Conservation (phyloP, 2,329 filamentous ascomycete species). For the Lachnellula subtilissima region DNA sequence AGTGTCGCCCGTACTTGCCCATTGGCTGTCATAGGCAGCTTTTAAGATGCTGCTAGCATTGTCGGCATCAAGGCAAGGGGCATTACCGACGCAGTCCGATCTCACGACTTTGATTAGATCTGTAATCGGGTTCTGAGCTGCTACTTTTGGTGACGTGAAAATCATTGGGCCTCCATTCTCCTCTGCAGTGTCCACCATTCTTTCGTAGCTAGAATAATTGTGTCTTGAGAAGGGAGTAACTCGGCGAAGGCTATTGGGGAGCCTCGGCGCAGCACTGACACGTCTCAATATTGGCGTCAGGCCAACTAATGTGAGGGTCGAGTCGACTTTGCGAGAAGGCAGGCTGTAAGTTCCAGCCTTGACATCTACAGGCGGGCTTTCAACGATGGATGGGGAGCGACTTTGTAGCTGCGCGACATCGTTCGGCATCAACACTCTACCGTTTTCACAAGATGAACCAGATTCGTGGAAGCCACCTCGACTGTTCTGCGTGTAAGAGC, state of each 20-base stretch:
- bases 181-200: not conserved
- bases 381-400: not conserved
- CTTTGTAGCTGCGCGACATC: conserved; percentile 6
- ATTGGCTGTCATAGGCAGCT: not conserved
- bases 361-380: conserved; percentile 1
- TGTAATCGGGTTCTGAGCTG: no score
- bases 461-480: conserved; percentile 22
- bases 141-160: not conserved
- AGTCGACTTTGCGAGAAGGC: conserved; percentile 8
- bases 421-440: conserved; percentile 1
- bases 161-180: not conserved
- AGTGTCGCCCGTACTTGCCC: conserved; percentile 7
- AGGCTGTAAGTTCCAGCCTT: conserved; percentile 6
- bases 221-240: conserved; percentile 14
- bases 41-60: not conserved
- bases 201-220: conserved; percentile 8
- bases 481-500: conserved; percentile 25
- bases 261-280: conserved; percentile 9
- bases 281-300: conserved; percentile 3
- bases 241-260: conserved; percentile 9
- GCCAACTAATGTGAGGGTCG: not conserved
- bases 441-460: not conserved
- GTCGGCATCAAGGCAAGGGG: not conserved
- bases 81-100: no score
- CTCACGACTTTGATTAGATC: no score